Conservation (phyloP, 1,139 yeast genomes). For the Debaryomyces nepalensis region DNA sequence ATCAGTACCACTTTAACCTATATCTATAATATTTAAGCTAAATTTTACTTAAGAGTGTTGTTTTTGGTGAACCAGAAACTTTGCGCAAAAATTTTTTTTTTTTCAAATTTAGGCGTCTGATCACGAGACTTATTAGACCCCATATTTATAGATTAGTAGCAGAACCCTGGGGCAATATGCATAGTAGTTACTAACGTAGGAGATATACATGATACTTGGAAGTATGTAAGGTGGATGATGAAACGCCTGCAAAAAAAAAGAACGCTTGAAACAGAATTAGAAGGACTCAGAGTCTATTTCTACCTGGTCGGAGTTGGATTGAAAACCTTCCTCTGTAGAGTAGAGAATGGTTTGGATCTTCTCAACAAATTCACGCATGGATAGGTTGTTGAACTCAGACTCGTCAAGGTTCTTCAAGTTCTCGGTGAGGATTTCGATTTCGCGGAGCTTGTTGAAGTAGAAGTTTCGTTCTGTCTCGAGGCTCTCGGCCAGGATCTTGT, state of each 20-base stretch:
- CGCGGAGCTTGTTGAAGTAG: conserved; percentile 86
- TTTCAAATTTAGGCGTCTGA: conserved; percentile 7
- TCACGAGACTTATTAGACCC: conserved; percentile 10
- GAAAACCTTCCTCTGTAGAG: conserved; percentile 80
- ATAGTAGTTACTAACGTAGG: neutral
- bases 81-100: conserved; percentile 9
- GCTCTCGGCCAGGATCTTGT: conserved; percentile 56
- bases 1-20: conserved; percentile 4
- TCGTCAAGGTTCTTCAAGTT: conserved; percentile 55
- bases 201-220: conserved; percentile 3
- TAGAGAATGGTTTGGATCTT: conserved; percentile 78
- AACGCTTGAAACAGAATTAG: conserved; percentile 3
- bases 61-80: conserved; percentile 6
- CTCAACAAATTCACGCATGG: conserved; percentile 49
- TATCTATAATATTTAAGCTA: neutral
- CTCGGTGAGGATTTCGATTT: conserved; percentile 81
- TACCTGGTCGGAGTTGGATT: conserved; percentile 40
- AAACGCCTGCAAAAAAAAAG: neutral
- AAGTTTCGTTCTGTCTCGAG: conserved; percentile 83
- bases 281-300: conserved; percentile 19
- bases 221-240: neutral
- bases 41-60: conserved; percentile 1
- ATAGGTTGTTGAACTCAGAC: conserved; percentile 34
- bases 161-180: conserved; percentile 4
- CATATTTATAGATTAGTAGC: conserved; percentile 4